Percentiles rank a stretch among this genome's conserved stretches.
Conservation (phyloP, 176 grass and related monocot genomes). For the Aegilops bicornis region DNA sequence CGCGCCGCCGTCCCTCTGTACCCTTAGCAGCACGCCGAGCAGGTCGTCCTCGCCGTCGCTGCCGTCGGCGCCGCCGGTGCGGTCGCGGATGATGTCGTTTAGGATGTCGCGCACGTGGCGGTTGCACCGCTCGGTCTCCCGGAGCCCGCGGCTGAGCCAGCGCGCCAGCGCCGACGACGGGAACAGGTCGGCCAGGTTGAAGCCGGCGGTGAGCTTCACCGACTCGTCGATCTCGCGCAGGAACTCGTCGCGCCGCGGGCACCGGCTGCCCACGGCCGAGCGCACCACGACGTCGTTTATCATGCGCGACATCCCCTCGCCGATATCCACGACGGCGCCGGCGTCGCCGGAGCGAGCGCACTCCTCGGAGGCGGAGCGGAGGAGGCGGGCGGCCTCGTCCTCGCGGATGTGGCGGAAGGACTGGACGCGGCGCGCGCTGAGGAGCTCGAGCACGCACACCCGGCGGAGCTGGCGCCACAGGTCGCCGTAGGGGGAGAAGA, state of each 20-base stretch:
- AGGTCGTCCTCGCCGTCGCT: background rate
- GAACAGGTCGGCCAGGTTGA: constrained; percentile 39
- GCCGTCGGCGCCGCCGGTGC: too few species aligned
- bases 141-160: constrained; percentile 8
- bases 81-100: constrained; percentile 18
- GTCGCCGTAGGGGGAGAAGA: constrained; percentile 46
- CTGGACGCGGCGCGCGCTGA: constrained; percentile 29
- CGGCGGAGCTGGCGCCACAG: constrained; percentile 38
- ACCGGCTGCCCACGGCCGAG: background rate
- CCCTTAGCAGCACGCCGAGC: constrained; percentile 28
- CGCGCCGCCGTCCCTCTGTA: constrained; percentile 9
- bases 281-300: constrained; percentile 13
- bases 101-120: background rate
- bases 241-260: constrained; percentile 37
- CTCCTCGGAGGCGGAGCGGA: constrained; percentile 10
- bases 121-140: background rate
- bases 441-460: constrained; percentile 37
- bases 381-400: constrained; percentile 6
- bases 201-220: background rate
- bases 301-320: background rate
- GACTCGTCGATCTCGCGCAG: background rate
- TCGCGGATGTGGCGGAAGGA: constrained; percentile 21
- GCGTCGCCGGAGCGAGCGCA: background rate
- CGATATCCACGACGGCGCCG: background rate
- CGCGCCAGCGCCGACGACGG: constrained; percentile 5